These are phyloP conservation scores for Claviceps fusiformis DNA, from an alignment of 2,329 filamentous ascomycete genomes.

Conservation along the genomic window DNA sequence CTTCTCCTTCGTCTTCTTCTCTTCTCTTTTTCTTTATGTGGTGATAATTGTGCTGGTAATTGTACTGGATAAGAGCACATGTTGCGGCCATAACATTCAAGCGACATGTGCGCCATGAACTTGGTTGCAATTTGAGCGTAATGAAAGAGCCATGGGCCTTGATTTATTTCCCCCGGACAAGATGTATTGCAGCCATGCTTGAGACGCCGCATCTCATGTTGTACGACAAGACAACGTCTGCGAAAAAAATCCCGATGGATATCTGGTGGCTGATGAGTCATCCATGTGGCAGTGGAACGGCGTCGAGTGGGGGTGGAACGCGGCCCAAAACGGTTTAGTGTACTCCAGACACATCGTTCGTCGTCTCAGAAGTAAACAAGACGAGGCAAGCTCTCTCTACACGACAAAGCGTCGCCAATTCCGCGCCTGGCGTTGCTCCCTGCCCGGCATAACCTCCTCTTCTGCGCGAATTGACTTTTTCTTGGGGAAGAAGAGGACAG, in stretches of 20 bases:
- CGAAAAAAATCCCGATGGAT: too few species aligned
- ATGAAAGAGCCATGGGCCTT: too few species aligned
- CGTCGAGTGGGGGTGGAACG: neutral
- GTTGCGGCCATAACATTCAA: too few species aligned
- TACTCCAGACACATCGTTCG: neutral
- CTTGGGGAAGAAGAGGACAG: neutral
- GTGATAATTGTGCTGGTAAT: too few species aligned
- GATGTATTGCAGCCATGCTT: too few species aligned
- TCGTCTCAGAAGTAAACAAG: constrained; percentile 9
- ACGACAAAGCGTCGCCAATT: constrained; percentile 4
- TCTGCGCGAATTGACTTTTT: neutral
- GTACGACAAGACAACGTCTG: too few species aligned
- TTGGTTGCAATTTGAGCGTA: too few species aligned
- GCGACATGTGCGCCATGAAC: too few species aligned
- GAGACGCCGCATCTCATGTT: too few species aligned
- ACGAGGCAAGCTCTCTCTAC: constrained; percentile 6
- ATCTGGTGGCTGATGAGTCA: neutral
- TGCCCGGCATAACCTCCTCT: neutral
- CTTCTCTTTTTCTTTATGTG: neutral
- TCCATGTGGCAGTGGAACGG: neutral
- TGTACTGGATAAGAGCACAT: too few species aligned
- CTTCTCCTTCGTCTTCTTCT: too few species aligned
- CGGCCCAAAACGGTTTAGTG: constrained; percentile 7
- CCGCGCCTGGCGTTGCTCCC: neutral
- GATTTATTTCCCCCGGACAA: too few species aligned